phyloP scores from a whole-genome alignment of 2,329 filamentous ascomycete genomes.

The Didymella sp. region DNA sequence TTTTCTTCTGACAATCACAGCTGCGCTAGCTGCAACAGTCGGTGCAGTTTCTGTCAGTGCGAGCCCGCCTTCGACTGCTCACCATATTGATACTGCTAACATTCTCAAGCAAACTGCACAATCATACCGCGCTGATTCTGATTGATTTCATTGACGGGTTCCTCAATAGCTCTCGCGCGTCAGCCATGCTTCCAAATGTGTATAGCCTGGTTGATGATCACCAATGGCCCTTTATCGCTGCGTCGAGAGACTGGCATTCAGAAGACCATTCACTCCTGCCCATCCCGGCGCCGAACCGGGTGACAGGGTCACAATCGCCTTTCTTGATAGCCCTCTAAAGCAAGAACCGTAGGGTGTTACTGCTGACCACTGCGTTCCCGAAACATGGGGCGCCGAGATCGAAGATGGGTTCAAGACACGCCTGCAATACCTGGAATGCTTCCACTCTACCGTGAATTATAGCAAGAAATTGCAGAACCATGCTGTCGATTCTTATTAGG shows the following conservation, averaged over 20 bases:
- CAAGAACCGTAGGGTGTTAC: constrained; percentile 26
- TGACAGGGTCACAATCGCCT: constrained; percentile 27
- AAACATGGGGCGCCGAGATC: constrained; percentile 29
- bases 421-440: constrained; percentile 30
- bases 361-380: constrained; percentile 31
- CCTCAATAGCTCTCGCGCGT: constrained; percentile 26
- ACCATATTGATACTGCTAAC: not conserved
- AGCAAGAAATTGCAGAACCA: constrained; percentile 37
- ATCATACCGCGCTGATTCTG: constrained; percentile 30
- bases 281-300: constrained; percentile 20
- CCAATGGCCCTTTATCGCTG: constrained; percentile 34
- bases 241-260: constrained; percentile 36
- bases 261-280: constrained; percentile 29
- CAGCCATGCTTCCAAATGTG: constrained; percentile 30
- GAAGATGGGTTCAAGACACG: constrained; percentile 30
- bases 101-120: constrained; percentile 29
- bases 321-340: constrained; percentile 28
- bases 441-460: constrained; percentile 30
- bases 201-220: constrained; percentile 33
- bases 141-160: constrained; percentile 38
- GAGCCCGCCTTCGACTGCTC: not conserved
- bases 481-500: constrained; percentile 32
- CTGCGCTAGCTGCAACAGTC: constrained; percentile 1
- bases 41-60: constrained; percentile 14
- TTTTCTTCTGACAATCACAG: not conserved